A percentile compares a stretch with the other conserved stretches of the same genome.
phyloP scores from a whole-genome alignment of 495 filamentous ascomycete genomes.

The Daldinia childiae region DNA sequence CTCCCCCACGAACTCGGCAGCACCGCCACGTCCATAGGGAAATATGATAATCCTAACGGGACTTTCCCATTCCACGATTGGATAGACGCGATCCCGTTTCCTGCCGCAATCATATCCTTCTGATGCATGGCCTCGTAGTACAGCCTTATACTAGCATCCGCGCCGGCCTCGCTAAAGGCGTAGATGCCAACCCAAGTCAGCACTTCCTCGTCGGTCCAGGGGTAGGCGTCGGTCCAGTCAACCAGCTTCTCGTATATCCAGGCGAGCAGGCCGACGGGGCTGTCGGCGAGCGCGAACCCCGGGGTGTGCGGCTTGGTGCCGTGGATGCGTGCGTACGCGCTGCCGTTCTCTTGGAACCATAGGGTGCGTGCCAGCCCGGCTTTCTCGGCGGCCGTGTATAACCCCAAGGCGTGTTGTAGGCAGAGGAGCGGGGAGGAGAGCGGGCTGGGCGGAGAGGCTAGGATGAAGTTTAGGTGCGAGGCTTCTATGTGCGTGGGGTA shows the following conservation, averaged over 20 bases:
- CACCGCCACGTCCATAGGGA: not conserved
- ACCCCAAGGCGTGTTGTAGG: constrained; percentile 51
- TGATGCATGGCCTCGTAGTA: constrained; percentile 61
- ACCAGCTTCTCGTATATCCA: constrained; percentile 75
- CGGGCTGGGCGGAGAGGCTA: constrained; percentile 45
- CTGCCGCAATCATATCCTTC: not conserved
- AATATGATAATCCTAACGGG: not conserved
- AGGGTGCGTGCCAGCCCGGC: constrained; percentile 53
- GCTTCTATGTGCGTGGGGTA: constrained; percentile 65
- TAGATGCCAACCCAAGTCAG: constrained; percentile 71
- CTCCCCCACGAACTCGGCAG: not conserved
- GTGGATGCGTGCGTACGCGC: constrained; percentile 63
- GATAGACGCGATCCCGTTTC: not conserved
- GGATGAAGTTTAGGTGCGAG: constrained; percentile 69
- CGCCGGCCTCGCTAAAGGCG: constrained; percentile 63
- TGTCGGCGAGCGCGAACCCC: constrained; percentile 63
- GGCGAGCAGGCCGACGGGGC: constrained; percentile 65
- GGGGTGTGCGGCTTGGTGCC: constrained; percentile 69
- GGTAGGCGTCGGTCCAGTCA: constrained; percentile 70
- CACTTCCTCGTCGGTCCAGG: constrained; percentile 72
- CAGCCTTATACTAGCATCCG: constrained; percentile 61
- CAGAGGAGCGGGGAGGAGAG: constrained; percentile 50
- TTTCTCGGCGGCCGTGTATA: constrained; percentile 45
- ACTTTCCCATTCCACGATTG: not conserved
- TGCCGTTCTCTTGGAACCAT: constrained; percentile 58